Base-by-base conservation (phyloP, 768 basidiomycete species). In the Gymnopilus junonius region DNA sequence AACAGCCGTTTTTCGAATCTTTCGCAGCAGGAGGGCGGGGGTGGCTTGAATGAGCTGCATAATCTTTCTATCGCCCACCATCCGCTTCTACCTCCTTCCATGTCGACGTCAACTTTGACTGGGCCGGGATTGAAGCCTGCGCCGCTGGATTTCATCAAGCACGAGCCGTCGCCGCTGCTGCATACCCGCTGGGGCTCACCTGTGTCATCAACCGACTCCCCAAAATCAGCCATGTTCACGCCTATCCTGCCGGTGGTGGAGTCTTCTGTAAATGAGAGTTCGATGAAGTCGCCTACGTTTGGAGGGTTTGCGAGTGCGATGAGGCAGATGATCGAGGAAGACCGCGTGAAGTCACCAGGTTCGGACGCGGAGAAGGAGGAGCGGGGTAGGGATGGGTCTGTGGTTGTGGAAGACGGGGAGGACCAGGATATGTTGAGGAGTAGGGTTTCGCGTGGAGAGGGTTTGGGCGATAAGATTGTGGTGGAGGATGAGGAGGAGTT, bases 401-500 rank as follows among this genome's bases (percentile, higher is more conserved):
- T n/a, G 21, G 55, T 21, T 20, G 23, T 25, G 0, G 21, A 27
- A 8, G 39, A 34, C 12, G 32, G 27, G 8, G 2, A 48, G 32
- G 31, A 45, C 12, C 48, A 50, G n/a, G 56, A 58, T 0, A 20
- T 12, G 34, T 39, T 32, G 29, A 46, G n/a, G 14, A 25, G 37
- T 25, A 39, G 66, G 15, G 58, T 55, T 10, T 56, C 32, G 27
- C 63, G 61, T 12, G 62, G 55, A 11, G 66, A 53, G 14, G 74
- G 67, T 51, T 64, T 65, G 54, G 78, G 68, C 45, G 71, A 70
- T 42, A 68, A 77, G 20, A 80, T 85, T 55, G 80, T 83, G 0
- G 74, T 83, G 7, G 82, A 82, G 21, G 83, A 85, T 51, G 80
- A 82, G 12, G 82, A 84, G 58, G 77, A 80, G 58, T 66, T 74